Evolutionary conservation across 345 rosid genomes (phyloP), one percentile per base, ranked within the genome.

Genomic region (Murraya paniculata): DNA sequence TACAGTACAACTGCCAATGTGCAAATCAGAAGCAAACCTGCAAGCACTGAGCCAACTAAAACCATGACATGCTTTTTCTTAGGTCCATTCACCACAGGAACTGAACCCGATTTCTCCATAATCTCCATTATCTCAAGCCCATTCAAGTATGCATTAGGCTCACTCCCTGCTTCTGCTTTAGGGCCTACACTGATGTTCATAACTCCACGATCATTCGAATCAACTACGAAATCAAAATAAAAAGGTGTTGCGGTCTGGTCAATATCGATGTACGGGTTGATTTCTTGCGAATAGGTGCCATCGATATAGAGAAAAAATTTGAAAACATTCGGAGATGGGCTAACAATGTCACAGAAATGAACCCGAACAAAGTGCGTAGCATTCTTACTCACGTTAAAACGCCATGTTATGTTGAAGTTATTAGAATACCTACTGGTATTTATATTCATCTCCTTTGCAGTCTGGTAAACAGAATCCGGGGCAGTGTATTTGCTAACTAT

Each of bases 61-160:
- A 85, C n/a, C 74, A 70, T 30, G 21, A 62, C 7, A 21, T 2
- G 53, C 13, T 19, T 71, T 16, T 53, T 68, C 57, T 74, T 78
- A n/a, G 62, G 45, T 30, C 56, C 21, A 6, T 8, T 59, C 19
- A 5, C 22, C 7, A 1, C 8, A 14, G 50, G 72, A n/a, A 10
- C 48, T 14, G 41, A 60, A 27, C 60, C 67, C 41, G 83, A 75
- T 19, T n/a, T 25, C 72, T 68, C 81, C 24, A 87, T 48, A 50
- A 89, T 77, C 82, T 83, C 84, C 89, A 87, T 80, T 10, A 90
- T 84, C 88, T 90, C 93, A 57, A 90, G 73, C 24, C 93, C 93
- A 73, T 90, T 90, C 57, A 90, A 78, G 48, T 85, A 83, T 22
- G 93, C 88, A 13, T 13, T 53, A 1, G 0, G 9, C 0, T 7